phyloP scores from a whole-genome alignment of 495 filamentous ascomycete genomes.

The Lepraria neglecta region DNA sequence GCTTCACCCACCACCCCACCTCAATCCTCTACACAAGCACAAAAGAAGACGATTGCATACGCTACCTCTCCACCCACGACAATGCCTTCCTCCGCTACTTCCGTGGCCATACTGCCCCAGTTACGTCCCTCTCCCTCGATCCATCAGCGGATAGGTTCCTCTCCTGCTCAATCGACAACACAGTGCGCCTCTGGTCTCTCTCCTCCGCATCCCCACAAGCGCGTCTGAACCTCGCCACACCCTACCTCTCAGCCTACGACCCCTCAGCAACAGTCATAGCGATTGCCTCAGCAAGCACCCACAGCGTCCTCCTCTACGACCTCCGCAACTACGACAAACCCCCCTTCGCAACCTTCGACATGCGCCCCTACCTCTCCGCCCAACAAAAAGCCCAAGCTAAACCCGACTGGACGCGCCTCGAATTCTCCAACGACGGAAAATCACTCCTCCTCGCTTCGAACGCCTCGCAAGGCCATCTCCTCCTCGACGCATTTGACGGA shows the following conservation, averaged over 20 bases:
- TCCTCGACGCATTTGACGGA: slow-evolving; percentile 86
- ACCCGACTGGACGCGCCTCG: slow-evolving; percentile 71
- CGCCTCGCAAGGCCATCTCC: slow-evolving; percentile 64
- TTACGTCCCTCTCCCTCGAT: slow-evolving; percentile 65
- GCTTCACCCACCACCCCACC: slow-evolving; percentile 83
- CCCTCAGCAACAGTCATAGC: slow-evolving; percentile 85
- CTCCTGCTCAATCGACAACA: slow-evolving; percentile 82
- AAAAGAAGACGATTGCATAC: slow-evolving; percentile 85
- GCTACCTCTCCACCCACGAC: slow-evolving; percentile 89
- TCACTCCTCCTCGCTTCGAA: slow-evolving; percentile 74
- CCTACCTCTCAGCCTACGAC: slow-evolving; percentile 82
- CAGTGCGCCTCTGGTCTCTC: slow-evolving; percentile 80
- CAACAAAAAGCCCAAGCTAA: slow-evolving; percentile 25
- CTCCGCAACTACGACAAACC: slow-evolving; percentile 84
- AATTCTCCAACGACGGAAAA: slow-evolving; percentile 94
- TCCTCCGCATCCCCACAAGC: slow-evolving; percentile 66
- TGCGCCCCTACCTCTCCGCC: slow-evolving; percentile 40
- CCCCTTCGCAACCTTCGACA: slow-evolving; percentile 81
- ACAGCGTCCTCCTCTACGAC: slow-evolving; percentile 82
- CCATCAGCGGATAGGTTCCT: slow-evolving; percentile 79
- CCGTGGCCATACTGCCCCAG: slow-evolving; percentile 72
- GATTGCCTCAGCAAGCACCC: slow-evolving; percentile 71
- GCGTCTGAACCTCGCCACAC: slow-evolving; percentile 64
- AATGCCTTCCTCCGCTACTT: slow-evolving; percentile 95
- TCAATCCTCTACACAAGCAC: slow-evolving; percentile 93